Evolutionary conservation across 75 land plant species (phyloP), one percentile per base, ranked within the genome.

Genomic region (Picea glauca): DNA sequence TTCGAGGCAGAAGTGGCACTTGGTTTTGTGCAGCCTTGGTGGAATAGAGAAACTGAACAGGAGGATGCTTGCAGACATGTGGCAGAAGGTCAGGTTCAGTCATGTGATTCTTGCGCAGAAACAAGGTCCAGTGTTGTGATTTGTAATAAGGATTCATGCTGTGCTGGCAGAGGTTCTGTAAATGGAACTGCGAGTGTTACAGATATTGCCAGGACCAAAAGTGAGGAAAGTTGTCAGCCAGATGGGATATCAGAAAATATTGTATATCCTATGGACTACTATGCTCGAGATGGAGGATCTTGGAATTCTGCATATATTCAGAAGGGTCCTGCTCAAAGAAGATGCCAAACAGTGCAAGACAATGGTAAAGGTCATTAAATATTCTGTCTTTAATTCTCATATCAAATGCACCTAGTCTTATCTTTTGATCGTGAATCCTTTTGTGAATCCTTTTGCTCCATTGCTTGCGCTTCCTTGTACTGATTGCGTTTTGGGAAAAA

Each of bases 241-340:
- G 32, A 66, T 66, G 50, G 77, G 60, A 20, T 61, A 43, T 13
- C 40, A 59, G 58, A 62, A 57, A 30, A 58, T 4, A 13, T 1
- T 3, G 90, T 83, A 30, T 96, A 96, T 84, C 99, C 99, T 2
- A 96, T 96, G 99, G 98, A 96, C 74, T 96, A 96, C 79, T 96
- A 96, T 87, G 95, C 99, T 43, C 91, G 91, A 84, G 98, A 96
- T 91, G 99, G 99, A 60, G 99, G 99, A 54, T 91, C 89, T 11
- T 96, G 99, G 99, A 96, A 94, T 82, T 92, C 93, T 3, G 78
- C 89, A 58, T 94, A 96, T 78, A 78, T 78, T 20, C 84, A 84
- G 74, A 90, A 84, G 79, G 35, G 87, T 81, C 26, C 81, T 64
- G 31, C 23, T 30, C 77, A 75, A 75, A 43, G 23, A 6, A n/a